Evolutionary conservation across 1,284 basidiomycete genomes (phyloP).

Genomic region (Boletus mariae): DNA sequence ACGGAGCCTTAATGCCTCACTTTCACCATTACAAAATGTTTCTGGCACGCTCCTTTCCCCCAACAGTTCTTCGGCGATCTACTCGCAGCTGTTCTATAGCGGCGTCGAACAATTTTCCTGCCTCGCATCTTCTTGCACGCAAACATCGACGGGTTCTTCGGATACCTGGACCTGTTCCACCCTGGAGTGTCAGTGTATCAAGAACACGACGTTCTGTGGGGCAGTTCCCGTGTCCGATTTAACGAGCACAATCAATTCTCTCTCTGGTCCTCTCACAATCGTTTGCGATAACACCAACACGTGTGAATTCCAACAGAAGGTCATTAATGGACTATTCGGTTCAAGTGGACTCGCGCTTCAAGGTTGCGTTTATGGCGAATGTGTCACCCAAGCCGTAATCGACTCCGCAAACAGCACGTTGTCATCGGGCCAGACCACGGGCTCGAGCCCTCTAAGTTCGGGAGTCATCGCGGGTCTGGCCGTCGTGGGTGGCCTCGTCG

Average conservation of each 20-base stretch:
- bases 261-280: slow-evolving; percentile 62
- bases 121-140: slow-evolving; percentile 63
- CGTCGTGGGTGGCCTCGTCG: slow-evolving; percentile 69
- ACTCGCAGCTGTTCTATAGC: slow-evolving; percentile 79
- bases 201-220: slow-evolving; percentile 73
- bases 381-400: slow-evolving; percentile 75
- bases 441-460: slow-evolving; percentile 50
- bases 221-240: slow-evolving; percentile 47
- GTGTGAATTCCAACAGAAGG: slow-evolving; percentile 75
- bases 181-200: slow-evolving; percentile 70
- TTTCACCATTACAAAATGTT: slow-evolving; percentile 62
- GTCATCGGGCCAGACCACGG: slow-evolving; percentile 18
- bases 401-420: slow-evolving; percentile 44
- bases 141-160: slow-evolving; percentile 43
- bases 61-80: slow-evolving; percentile 58
- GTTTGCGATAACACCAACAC: slow-evolving; percentile 55
- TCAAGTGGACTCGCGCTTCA: slow-evolving; percentile 62
- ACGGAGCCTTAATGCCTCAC: slow-evolving; percentile 64
- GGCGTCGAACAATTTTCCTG: slow-evolving; percentile 86
- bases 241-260: slow-evolving; percentile 53
- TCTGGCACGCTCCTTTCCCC: slow-evolving; percentile 43
- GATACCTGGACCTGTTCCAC: slow-evolving; percentile 65
- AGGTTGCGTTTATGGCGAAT: slow-evolving; percentile 82
- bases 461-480: slow-evolving; percentile 87
- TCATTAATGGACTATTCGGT: slow-evolving; percentile 70